These are phyloP conservation scores for Nidularia sp. DNA, from an alignment of 768 basidiomycete genomes.

Conservation along the genomic window DNA sequence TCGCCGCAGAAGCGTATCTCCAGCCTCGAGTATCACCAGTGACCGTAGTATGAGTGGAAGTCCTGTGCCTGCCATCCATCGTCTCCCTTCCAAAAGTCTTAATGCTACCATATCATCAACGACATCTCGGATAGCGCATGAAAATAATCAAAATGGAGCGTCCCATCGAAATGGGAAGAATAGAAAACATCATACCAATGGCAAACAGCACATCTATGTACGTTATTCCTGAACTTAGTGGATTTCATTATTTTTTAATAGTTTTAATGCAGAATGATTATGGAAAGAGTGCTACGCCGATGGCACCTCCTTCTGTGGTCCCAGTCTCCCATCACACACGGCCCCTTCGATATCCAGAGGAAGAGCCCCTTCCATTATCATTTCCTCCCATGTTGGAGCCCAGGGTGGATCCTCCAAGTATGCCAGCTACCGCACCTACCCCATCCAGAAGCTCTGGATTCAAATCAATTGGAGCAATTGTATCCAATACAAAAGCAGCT, in stretches of 20 bases:
- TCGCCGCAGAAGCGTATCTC: conserved; percentile 48
- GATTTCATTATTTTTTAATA: no score
- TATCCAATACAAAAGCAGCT: neutral
- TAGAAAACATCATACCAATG: conserved; percentile 24
- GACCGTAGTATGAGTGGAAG: conserved; percentile 54
- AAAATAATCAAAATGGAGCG: neutral
- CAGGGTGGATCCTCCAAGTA: neutral
- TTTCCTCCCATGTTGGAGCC: neutral
- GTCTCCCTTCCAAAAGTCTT: conserved; percentile 42
- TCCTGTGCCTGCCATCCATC: conserved; percentile 54
- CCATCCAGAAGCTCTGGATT: conserved; percentile 48
- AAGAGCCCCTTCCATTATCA: neutral
- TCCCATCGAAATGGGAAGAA: conserved; percentile 24
- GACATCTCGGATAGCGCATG: conserved; percentile 12
- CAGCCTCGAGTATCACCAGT: conserved; percentile 50
- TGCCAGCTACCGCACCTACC: neutral
- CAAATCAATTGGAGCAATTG: conserved; percentile 46
- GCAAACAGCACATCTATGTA: conserved; percentile 23
- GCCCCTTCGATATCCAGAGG: neutral
- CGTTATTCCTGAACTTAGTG: neutral
- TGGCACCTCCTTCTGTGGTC: conserved; percentile 20
- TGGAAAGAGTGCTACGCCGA: conserved; percentile 12
- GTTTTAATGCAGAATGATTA: no score
- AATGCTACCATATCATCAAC: conserved; percentile 31
- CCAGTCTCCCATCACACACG: neutral